Base-by-base conservation (phyloP, 2,329 filamentous ascomycete genomes). In the Epichloe gansuensis region DNA sequence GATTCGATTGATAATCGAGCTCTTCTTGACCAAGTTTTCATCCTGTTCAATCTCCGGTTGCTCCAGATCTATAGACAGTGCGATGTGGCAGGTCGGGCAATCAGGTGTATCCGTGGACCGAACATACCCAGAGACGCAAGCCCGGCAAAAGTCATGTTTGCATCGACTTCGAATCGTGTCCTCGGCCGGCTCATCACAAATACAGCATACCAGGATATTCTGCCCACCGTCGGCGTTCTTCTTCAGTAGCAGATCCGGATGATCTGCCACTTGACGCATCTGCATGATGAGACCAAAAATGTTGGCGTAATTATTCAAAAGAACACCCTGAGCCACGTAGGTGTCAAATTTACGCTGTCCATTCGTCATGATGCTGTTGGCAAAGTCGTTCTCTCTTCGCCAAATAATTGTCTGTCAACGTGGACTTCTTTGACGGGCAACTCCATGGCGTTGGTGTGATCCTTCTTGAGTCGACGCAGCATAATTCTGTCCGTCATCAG, bases 271-370 rank as follows among this genome's bases (percentile, higher is more conserved):
- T 71, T 98, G 93, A 52, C 93, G 86, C 91, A 98, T 97, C 68
- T 95, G 91, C 89, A 97, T 97, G 64, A 98, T 96, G 52, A 98
- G 78, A 64, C 91, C 91, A 62, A 98, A 98, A 58, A 98, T 97
- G 67, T 98, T 98, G 72, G 93, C 93, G 61, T 97, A 97, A 65
- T 96, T 95, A 75, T 97, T 90, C 56, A 98, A 78, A 69, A 98
- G 82, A 21, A 97, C 91, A 72, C 90, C 91, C 57, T 90, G 88
- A 17, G 89, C 86, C 39, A 97, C 93, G 59, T 97, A 98, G 0
- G 91, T 97, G 63, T 97, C 88, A 59, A 97, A 98, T 61, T 90
- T 84, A 56, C 93, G 85, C 54, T 85, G 81, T 7, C 88, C 86
- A 64, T 88, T 95, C 15, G 83, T 88, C 89, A 97, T 98, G 74